phyloP scores from a whole-genome alignment of 768 basidiomycete genomes.

The Collybiopsis luxurians region DNA sequence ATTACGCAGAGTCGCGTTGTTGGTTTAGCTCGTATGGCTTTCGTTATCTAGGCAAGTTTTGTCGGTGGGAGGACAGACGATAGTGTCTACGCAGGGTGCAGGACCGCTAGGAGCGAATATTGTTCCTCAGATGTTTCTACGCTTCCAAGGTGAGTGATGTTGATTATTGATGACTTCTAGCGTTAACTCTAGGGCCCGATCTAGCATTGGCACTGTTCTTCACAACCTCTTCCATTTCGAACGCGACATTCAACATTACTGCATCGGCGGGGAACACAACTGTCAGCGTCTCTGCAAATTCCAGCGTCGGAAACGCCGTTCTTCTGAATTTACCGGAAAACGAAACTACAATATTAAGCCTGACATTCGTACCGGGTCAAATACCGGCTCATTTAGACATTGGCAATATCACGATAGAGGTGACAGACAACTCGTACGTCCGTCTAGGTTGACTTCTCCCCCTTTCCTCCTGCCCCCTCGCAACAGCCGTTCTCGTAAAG shows the following conservation, averaged over 20 bases:
- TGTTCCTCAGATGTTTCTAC: slow-evolving; percentile 57
- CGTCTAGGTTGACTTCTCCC: not conserved
- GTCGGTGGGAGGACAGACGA: slow-evolving; percentile 15
- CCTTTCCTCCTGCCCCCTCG: not conserved
- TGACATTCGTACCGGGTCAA: slow-evolving; percentile 34
- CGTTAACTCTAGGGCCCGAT: not conserved
- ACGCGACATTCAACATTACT: slow-evolving; percentile 52
- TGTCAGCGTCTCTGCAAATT: slow-evolving; percentile 35
- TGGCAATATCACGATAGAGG: slow-evolving; percentile 32
- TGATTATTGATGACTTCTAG: not conserved
- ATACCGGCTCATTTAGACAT: slow-evolving; percentile 34
- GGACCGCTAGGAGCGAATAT: slow-evolving; percentile 36
- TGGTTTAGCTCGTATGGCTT: no score
- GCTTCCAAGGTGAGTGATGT: slow-evolving; percentile 43
- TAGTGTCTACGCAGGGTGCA: slow-evolving; percentile 43
- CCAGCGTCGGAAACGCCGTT: slow-evolving; percentile 34
- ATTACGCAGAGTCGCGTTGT: no score
- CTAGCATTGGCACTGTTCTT: slow-evolving; percentile 45
- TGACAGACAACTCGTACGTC: slow-evolving; percentile 34
- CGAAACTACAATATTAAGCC: slow-evolving; percentile 36
- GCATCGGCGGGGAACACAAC: slow-evolving; percentile 35
- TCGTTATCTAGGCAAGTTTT: slow-evolving; percentile 24
- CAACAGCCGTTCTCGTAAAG: not conserved
- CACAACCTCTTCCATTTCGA: slow-evolving; percentile 40
- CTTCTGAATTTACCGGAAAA: slow-evolving; percentile 38